Evolutionary conservation across 371 early-diverging fungal genomes (phyloP).

Genomic region (Mortierella sp.): DNA sequence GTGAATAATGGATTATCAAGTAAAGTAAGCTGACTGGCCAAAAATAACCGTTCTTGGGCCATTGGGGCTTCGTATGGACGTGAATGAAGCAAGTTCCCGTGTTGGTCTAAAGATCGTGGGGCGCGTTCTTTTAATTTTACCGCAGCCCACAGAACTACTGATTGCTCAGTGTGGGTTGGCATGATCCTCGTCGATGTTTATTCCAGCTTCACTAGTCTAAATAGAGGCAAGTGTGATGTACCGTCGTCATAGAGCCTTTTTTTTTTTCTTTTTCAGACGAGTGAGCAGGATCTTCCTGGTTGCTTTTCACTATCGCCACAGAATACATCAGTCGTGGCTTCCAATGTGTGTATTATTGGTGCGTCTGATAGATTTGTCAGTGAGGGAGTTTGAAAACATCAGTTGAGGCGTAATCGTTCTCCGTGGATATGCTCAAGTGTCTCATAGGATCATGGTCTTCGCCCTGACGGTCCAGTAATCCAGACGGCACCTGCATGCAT

Average conservation of each 20-base stretch:
- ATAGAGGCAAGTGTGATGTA: not conserved
- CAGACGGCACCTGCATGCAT: no score
- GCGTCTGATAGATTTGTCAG: no score
- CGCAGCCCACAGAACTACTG: not conserved
- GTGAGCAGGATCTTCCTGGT: conserved; percentile 2
- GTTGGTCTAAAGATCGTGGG: no score
- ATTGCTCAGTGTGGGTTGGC: not conserved
- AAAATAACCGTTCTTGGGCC: no score
- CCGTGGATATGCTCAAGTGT: not conserved
- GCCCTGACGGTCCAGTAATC: no score
- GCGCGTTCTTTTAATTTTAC: conserved; percentile 1
- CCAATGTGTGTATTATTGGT: no score
- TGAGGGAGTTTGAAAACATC: not conserved
- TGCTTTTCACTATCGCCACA: not conserved
- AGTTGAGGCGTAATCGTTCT: no score
- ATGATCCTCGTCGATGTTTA: not conserved
- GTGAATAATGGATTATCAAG: not conserved
- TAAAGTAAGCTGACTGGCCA: not conserved
- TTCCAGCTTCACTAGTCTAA: not conserved
- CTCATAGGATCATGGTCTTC: not conserved
- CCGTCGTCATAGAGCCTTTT: not conserved
- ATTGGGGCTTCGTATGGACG: no score
- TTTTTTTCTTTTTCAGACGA: no score
- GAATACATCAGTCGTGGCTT: no score
- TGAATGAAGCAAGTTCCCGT: no score